phyloP scores from a whole-genome alignment of 257 asterid species.

The Solanum clarkiae region DNA sequence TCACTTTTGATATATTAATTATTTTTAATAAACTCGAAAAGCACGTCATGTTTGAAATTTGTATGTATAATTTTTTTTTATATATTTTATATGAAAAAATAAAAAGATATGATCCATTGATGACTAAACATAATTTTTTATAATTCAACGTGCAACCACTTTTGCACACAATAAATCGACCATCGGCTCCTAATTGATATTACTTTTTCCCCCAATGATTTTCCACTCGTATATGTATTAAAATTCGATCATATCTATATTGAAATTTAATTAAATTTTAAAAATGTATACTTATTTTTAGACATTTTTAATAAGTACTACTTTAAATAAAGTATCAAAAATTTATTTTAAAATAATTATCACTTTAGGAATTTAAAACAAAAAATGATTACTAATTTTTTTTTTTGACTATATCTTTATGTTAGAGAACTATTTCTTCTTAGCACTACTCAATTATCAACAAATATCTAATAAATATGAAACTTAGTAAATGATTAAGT shows the following conservation, averaged over 20 bases:
- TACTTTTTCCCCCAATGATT: no score
- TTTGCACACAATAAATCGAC: neutral
- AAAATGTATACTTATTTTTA: no score
- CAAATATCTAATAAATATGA: no score
- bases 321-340: no score
- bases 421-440: neutral
- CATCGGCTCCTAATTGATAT: neutral
- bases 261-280: no score
- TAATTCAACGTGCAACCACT: neutral
- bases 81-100: neutral
- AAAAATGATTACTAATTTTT: no score
- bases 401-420: neutral
- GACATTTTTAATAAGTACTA: neutral
- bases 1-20: no score
- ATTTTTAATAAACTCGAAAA: neutral
- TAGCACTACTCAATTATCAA: no score
- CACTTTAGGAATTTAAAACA: no score
- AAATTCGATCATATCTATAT: rapidly evolving
- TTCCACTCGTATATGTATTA: rapidly evolving
- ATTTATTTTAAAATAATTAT: no score
- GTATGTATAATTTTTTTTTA: no score
- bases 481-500: no score
- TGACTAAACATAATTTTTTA: neutral
- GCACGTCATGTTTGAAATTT: neutral
- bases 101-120: neutral